Conservation (phyloP, 345 rosid genomes). For the Iberis pinnata region DNA sequence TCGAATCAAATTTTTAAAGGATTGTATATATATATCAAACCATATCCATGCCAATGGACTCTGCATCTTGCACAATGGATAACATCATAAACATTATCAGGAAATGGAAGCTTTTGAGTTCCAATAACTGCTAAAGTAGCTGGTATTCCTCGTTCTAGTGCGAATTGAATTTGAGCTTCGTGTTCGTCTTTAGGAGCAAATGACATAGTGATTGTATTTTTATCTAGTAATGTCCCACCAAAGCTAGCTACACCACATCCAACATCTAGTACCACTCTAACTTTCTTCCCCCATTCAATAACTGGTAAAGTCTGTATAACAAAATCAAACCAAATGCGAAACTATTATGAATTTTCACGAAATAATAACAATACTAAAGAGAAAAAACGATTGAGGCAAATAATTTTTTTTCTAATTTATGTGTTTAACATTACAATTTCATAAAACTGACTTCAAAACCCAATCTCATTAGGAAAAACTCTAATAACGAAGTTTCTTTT, state of each 20-base stretch:
- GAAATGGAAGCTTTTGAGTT: conserved; percentile 66
- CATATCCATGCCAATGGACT: conserved; percentile 69
- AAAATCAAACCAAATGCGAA: not conserved
- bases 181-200: conserved; percentile 97
- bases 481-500: no score
- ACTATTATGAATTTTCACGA: not conserved
- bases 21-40: conserved; percentile 1
- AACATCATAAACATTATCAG: conserved; percentile 60
- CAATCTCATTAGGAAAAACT: no score
- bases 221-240: conserved; percentile 77
- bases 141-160: conserved; percentile 84
- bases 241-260: conserved; percentile 95
- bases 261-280: conserved; percentile 74
- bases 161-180: conserved; percentile 95
- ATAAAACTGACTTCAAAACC: no score
- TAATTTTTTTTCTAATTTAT: no score
- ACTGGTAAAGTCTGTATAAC: conserved; percentile 46
- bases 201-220: conserved; percentile 80
- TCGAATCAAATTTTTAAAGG: not conserved
- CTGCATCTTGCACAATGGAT: conserved; percentile 96
- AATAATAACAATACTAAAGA: no score
- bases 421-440: no score
- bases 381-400: no score
- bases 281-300: conserved; percentile 63
- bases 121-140: conserved; percentile 82